These are phyloP conservation scores for Bromus sterilis DNA, from an alignment of 176 grass and related monocot genomes.

Conservation along the genomic window DNA sequence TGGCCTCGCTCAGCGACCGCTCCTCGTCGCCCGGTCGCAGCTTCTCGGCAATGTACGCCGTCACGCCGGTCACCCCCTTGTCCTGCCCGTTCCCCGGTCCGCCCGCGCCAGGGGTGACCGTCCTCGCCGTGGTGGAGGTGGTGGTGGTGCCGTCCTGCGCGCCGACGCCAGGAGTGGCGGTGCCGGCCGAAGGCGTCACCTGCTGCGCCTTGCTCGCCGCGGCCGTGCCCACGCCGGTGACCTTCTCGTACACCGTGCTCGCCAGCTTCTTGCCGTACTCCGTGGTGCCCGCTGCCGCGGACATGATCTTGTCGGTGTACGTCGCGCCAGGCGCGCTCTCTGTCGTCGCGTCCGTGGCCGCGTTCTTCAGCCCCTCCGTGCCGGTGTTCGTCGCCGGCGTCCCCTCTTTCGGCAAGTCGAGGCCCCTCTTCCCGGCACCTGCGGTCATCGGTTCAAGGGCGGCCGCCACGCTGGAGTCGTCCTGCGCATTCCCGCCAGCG, in stretches of 20 bases:
- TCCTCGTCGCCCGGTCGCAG: slow-evolving; percentile 74
- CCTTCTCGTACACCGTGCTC: slow-evolving; percentile 49
- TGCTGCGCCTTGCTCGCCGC: slow-evolving; percentile 35
- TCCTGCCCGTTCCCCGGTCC: slow-evolving; percentile 16
- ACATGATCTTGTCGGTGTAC: slow-evolving; percentile 53
- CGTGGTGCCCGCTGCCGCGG: slow-evolving; percentile 39
- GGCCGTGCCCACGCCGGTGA: slow-evolving; percentile 32
- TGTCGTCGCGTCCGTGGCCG: slow-evolving; percentile 9
- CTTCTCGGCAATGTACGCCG: slow-evolving; percentile 54
- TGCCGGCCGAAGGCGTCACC: neutral
- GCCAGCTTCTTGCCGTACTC: slow-evolving; percentile 67
- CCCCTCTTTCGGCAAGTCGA: neutral
- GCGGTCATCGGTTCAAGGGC: neutral
- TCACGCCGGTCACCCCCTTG: slow-evolving; percentile 34
- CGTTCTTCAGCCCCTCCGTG: slow-evolving; percentile 42
- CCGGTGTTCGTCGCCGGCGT: neutral
- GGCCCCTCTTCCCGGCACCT: neutral
- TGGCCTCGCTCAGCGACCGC: slow-evolving; percentile 45
- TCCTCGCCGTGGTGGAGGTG: neutral
- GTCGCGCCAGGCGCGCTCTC: neutral
- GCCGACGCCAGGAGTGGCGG: neutral
- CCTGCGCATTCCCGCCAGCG: neutral
- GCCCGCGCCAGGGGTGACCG: neutral
- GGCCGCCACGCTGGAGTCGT: neutral
- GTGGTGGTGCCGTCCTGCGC: neutral